Evolutionary conservation across 352 stramenopile genomes (phyloP), one percentile per base, ranked within the genome.

Genomic region (Pythium rhizo-oryzae): DNA sequence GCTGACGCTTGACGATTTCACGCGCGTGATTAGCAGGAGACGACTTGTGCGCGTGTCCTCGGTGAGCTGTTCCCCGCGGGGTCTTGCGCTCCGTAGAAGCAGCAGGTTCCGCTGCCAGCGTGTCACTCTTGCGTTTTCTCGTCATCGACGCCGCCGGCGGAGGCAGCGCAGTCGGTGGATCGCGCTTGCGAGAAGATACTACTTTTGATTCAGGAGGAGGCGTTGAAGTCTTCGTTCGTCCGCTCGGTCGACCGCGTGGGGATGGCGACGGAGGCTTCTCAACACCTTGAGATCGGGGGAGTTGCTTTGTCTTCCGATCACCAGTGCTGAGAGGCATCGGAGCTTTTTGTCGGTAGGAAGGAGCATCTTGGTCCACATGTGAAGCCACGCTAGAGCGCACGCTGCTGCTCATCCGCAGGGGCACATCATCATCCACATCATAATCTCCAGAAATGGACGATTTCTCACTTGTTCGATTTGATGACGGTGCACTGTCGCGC

Each of bases 301-400:
- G 15, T 0, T 46, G 49, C 43, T 65, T 73, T 16, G 15, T 2
- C 37, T 65, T 68, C 21, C 59, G 65, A 4, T 70, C 68, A 7
- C 19, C 30, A 0, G 62, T 55, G 0, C 41, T 15, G 12, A 75
- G 44, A 0, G 62, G 57, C 25, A 43, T 50, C 25, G 68, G 68
- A 3, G 68, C 68, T 37, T 75, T 70, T 8, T 53, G 44, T 23
- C 68, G 62, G 49, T 70, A 75, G 2, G 56, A 62, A 0, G 51
- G 55, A 15, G 18, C 3, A 4, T 54, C 28, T 7, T 54, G 41
- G 16, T 37, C 47, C 21, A 18, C 18, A 41, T 56, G 15, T 56
- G n/a, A 9, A 11, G 12, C 2, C 15, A 35, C 9, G 8, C 24
- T 30, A 56, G 35, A 41, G 8, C 35, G 8, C 35, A 41, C 35